A percentile compares a stretch with the other conserved stretches of the same genome.
Conservation (phyloP, 805 yeast genomes). For the Yamadazyma takamatsuzukensis region DNA sequence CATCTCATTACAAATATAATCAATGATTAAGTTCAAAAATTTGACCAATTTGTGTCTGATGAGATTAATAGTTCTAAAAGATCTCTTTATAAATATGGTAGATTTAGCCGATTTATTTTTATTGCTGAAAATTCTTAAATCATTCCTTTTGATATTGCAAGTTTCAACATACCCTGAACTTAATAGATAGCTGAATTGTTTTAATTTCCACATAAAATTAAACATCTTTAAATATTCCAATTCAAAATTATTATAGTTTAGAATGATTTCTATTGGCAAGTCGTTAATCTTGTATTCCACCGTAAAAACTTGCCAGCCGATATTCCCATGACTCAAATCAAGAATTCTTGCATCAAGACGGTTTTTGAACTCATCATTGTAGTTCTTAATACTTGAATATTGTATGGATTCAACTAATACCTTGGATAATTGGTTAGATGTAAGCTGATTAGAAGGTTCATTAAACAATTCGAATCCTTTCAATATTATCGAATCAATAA, state of each 20-base stretch:
- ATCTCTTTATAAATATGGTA: slow-evolving; percentile 22
- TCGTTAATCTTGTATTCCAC: slow-evolving; percentile 65
- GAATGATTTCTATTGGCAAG: slow-evolving; percentile 47
- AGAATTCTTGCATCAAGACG: slow-evolving; percentile 80
- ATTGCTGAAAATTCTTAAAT: slow-evolving; percentile 11
- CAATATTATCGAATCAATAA: slow-evolving; percentile 60
- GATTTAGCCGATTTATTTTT: not conserved
- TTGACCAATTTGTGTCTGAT: slow-evolving; percentile 37
- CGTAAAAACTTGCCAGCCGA: slow-evolving; percentile 93
- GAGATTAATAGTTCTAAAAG: slow-evolving; percentile 32
- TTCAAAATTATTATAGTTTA: slow-evolving; percentile 21
- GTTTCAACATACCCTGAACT: slow-evolving; percentile 28
- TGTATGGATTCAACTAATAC: slow-evolving; percentile 62
- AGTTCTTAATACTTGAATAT: slow-evolving; percentile 46
- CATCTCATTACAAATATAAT: slow-evolving; percentile 44
- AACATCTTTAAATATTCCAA: slow-evolving; percentile 74
- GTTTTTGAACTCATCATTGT: slow-evolving; percentile 36
- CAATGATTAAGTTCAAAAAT: slow-evolving; percentile 38
- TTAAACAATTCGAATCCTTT: slow-evolving; percentile 52
- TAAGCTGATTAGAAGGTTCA: slow-evolving; percentile 59
- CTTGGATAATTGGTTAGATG: slow-evolving; percentile 63
- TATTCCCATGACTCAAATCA: slow-evolving; percentile 59
- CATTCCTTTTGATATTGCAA: slow-evolving; percentile 23
- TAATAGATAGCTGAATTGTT: slow-evolving; percentile 55
- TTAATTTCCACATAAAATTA: slow-evolving; percentile 79